phyloP scores from a whole-genome alignment of 805 yeast genomes.

The Suhomyces vadensis region DNA sequence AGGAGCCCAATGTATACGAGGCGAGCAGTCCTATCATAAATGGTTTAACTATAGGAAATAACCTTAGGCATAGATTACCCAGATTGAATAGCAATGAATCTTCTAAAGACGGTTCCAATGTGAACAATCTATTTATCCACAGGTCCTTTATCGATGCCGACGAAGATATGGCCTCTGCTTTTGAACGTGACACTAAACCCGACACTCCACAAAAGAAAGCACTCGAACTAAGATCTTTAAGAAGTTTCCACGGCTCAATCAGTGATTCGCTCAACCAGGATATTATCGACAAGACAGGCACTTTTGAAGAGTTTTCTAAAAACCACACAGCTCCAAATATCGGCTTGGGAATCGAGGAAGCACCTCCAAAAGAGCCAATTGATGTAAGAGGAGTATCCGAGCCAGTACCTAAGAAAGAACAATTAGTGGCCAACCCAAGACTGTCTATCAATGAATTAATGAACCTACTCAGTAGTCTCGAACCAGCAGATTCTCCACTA shows the following conservation, averaged over 20 bases:
- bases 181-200: background rate
- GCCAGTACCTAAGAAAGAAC: too few species aligned
- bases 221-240: conserved; percentile 12
- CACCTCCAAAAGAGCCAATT: background rate
- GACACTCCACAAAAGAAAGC: background rate
- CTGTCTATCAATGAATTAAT: conserved; percentile 32
- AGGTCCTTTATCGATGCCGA: conserved; percentile 8
- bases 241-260: conserved; percentile 25
- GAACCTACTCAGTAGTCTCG: conserved; percentile 25
- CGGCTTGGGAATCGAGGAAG: conserved; percentile 1
- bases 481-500: background rate
- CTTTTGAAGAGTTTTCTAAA: conserved; percentile 14
- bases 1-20: conserved; percentile 25
- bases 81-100: conserved; percentile 3
- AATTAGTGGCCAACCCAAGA: conserved; percentile 12
- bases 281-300: conserved; percentile 15
- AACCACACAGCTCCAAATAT: background rate
- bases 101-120: conserved; percentile 2
- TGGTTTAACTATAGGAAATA: conserved; percentile 34
- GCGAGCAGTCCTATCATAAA: conserved; percentile 33
- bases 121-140: conserved; percentile 19
- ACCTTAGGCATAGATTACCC: conserved; percentile 21
- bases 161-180: conserved; percentile 9
- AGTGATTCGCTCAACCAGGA: conserved; percentile 21
- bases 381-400: background rate